These are phyloP conservation scores for Cyberlindnera galapagoensis DNA, from an alignment of 805 yeast genomes.

Conservation along the genomic window DNA sequence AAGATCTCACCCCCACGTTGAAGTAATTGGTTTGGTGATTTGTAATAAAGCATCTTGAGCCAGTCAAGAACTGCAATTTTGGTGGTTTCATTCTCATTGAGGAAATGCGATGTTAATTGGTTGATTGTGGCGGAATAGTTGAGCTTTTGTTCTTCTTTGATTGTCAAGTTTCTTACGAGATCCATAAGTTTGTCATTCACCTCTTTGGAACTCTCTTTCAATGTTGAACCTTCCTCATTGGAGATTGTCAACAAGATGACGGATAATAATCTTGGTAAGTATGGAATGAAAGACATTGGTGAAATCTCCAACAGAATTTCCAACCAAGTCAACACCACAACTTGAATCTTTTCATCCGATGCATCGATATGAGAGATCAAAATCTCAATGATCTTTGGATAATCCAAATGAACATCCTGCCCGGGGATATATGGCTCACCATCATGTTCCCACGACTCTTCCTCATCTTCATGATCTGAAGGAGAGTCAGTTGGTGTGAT, in stretches of 20 bases:
- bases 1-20: conserved; percentile 54
- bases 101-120: conserved; percentile 64
- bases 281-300: conserved; percentile 68
- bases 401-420: conserved; percentile 79
- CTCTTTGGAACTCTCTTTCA: conserved; percentile 46
- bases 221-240: conserved; percentile 32
- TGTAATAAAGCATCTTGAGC: conserved; percentile 74
- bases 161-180: conserved; percentile 29
- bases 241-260: conserved; percentile 60
- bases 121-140: conserved; percentile 60
- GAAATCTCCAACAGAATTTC: conserved; percentile 64
- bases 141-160: conserved; percentile 26
- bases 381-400: conserved; percentile 72
- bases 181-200: conserved; percentile 54
- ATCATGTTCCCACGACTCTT: conserved; percentile 25
- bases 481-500: conserved; percentile 11
- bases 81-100: conserved; percentile 73
- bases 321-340: conserved; percentile 79
- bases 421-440: conserved; percentile 62
- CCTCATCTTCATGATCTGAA: conserved; percentile 16
- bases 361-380: conserved; percentile 69
- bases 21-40: conserved; percentile 52
- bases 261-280: conserved; percentile 68
- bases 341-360: conserved; percentile 68
- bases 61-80: conserved; percentile 83